phyloP scores from a whole-genome alignment of 2,329 filamentous ascomycete genomes.

The Chaetomiaceae sp. region DNA sequence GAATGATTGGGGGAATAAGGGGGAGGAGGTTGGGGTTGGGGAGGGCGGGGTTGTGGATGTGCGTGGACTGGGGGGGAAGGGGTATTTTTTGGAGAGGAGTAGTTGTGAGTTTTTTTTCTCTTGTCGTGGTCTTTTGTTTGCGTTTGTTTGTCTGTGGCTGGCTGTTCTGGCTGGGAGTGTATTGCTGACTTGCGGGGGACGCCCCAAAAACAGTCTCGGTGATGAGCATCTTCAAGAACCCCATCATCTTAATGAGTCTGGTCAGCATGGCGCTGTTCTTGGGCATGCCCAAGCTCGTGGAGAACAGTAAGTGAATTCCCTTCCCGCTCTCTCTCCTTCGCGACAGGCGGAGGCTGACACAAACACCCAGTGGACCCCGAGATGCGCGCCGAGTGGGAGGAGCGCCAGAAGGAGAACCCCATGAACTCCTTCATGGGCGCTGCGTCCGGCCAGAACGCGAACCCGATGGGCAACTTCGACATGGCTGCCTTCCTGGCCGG shows the following conservation, averaged over 20 bases:
- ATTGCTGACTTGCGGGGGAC: background rate
- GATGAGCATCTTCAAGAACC: slow-evolving; percentile 81
- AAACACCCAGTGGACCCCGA: slow-evolving; percentile 84
- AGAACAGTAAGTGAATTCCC: slow-evolving; percentile 91
- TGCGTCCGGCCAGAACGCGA: slow-evolving; percentile 34
- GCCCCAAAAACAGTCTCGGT: slow-evolving; percentile 64
- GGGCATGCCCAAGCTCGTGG: slow-evolving; percentile 91
- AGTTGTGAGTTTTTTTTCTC: slow-evolving; percentile 55
- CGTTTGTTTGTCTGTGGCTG: too few relatives aligned
- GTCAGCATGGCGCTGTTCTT: slow-evolving; percentile 79
- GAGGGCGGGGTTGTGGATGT: slow-evolving; percentile 53
- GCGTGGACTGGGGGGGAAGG: slow-evolving; percentile 58
- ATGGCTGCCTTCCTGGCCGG: slow-evolving; percentile 61
- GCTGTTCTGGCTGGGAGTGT: too few relatives aligned
- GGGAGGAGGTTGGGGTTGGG: slow-evolving; percentile 51
- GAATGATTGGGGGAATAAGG: slow-evolving; percentile 85
- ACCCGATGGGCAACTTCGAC: slow-evolving; percentile 53
- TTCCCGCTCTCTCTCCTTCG: slow-evolving; percentile 28
- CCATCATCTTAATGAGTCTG: slow-evolving; percentile 91
- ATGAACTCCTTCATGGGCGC: slow-evolving; percentile 53
- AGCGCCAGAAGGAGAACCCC: slow-evolving; percentile 73
- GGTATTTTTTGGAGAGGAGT: slow-evolving; percentile 70
- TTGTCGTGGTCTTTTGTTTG: slow-evolving; percentile 8
- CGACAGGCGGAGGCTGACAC: background rate
- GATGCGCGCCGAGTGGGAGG: slow-evolving; percentile 85